phyloP scores from a whole-genome alignment of 2,329 filamentous ascomycete genomes.

The Thelonectria discophora region DNA sequence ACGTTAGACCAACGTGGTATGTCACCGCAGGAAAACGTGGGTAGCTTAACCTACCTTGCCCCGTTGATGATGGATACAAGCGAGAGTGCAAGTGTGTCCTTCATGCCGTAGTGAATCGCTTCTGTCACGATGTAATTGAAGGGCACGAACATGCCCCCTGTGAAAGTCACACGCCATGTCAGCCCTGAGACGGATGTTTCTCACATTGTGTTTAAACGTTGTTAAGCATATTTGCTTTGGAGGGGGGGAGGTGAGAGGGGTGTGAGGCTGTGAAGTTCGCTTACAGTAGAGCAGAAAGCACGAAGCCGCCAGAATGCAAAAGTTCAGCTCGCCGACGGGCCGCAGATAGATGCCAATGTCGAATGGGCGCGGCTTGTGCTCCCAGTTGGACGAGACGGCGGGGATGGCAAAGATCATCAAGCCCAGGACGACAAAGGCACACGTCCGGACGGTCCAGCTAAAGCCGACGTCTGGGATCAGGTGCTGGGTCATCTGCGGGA shows the following conservation, averaged over 20 bases:
- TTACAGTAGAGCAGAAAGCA: slow-evolving; percentile 33
- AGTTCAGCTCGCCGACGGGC: slow-evolving; percentile 22
- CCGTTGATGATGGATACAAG: slow-evolving; percentile 33
- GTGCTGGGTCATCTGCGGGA: slow-evolving; percentile 43
- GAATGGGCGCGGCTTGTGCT: slow-evolving; percentile 23
- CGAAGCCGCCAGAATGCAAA: slow-evolving; percentile 28
- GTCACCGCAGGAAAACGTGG: background rate
- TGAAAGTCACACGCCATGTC: background rate
- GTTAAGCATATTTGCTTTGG: background rate
- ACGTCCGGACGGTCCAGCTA: slow-evolving; percentile 63
- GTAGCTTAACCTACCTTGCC: slow-evolving; percentile 24
- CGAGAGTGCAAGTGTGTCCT: slow-evolving; percentile 24
- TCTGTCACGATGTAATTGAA: slow-evolving; percentile 34
- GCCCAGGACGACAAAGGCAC: slow-evolving; percentile 57
- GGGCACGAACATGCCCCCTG: slow-evolving; percentile 32
- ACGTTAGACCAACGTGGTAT: slow-evolving; percentile 12
- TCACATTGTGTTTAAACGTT: background rate
- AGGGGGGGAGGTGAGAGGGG: no score
- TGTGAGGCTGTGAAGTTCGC: background rate
- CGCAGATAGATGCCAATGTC: slow-evolving; percentile 23
- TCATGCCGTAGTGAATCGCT: slow-evolving; percentile 30
- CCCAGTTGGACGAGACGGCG: slow-evolving; percentile 31
- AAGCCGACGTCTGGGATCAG: slow-evolving; percentile 37
- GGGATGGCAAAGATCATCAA: slow-evolving; percentile 34
- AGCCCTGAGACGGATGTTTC: background rate